These are phyloP conservation scores for Camelina sativa DNA, from an alignment of 345 rosid genomes.

Conservation along the genomic window DNA sequence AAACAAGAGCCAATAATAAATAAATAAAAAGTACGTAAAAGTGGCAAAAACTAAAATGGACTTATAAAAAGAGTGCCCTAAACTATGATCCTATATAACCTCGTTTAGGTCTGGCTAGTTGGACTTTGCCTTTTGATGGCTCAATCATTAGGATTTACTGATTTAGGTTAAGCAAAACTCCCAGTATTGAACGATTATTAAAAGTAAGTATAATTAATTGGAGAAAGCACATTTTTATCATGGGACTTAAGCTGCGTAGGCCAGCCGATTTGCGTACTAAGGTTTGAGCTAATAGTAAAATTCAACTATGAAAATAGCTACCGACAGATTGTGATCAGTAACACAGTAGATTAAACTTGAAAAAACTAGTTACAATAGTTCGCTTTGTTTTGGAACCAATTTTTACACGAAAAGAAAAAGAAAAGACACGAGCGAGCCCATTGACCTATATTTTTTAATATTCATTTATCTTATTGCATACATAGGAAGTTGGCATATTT, in stretches of 20 bases:
- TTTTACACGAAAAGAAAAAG: background rate
- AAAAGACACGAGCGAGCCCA: background rate
- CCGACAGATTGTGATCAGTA: slow-evolving; percentile 25
- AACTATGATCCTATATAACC: background rate
- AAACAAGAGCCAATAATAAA: background rate
- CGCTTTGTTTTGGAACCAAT: background rate
- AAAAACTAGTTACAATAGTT: background rate
- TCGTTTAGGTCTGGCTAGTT: background rate
- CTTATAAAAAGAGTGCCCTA: background rate
- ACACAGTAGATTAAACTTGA: background rate
- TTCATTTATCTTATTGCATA: background rate
- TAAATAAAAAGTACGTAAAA: background rate
- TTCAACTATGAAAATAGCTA: background rate
- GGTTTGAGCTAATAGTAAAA: too few relatives aligned
- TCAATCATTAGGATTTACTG: background rate
- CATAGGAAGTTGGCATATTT: background rate
- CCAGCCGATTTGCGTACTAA: background rate
- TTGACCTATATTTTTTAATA: background rate
- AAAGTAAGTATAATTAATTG: background rate
- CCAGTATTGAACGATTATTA: background rate
- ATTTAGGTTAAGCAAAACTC: background rate
- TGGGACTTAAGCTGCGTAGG: background rate
- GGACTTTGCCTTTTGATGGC: slow-evolving; percentile 17
- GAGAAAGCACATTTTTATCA: background rate
- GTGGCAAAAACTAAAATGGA: background rate